Conservation (phyloP, 805 yeast genomes). For the Kuraishia capsulata region DNA sequence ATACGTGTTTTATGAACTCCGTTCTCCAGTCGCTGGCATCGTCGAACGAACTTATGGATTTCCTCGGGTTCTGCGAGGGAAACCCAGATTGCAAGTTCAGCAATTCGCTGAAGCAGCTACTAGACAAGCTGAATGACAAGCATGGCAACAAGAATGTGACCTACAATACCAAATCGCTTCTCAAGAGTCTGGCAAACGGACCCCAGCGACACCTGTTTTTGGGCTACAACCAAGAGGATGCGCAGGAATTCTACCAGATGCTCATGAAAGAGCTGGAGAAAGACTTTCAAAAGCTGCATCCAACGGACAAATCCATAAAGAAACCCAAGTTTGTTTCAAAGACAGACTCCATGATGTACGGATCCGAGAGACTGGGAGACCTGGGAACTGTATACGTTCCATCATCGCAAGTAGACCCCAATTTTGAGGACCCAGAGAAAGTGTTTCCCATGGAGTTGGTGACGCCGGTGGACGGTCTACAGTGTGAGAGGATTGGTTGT, state of each 20-base stretch:
- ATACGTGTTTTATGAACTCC: slow-evolving; percentile 91
- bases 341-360: slow-evolving; percentile 21
- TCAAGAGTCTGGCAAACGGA: slow-evolving; percentile 66
- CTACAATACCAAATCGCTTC: slow-evolving; percentile 49
- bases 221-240: slow-evolving; percentile 93
- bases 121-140: slow-evolving; percentile 45
- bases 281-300: slow-evolving; percentile 32
- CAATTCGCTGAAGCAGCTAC: slow-evolving; percentile 37
- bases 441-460: slow-evolving; percentile 47
- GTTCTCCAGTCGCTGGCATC: slow-evolving; percentile 81
- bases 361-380: slow-evolving; percentile 40
- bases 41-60: slow-evolving; percentile 48
- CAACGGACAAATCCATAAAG: slow-evolving; percentile 17
- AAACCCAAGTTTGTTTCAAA: slow-evolving; percentile 12
- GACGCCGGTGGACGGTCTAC: slow-evolving; percentile 88
- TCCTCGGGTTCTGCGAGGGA: slow-evolving; percentile 32
- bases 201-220: slow-evolving; percentile 69
- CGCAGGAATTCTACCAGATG: slow-evolving; percentile 89
- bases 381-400: slow-evolving; percentile 64
- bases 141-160: slow-evolving; percentile 49
- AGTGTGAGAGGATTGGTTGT: slow-evolving; percentile 87
- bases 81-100: slow-evolving; percentile 35
- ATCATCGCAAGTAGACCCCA: slow-evolving; percentile 70
- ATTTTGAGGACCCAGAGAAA: slow-evolving; percentile 34
- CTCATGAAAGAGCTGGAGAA: slow-evolving; percentile 58